Evolutionary conservation across 2,329 filamentous ascomycete genomes (phyloP), one percentile per base, ranked within the genome.

Genomic region (Calycina marina): DNA sequence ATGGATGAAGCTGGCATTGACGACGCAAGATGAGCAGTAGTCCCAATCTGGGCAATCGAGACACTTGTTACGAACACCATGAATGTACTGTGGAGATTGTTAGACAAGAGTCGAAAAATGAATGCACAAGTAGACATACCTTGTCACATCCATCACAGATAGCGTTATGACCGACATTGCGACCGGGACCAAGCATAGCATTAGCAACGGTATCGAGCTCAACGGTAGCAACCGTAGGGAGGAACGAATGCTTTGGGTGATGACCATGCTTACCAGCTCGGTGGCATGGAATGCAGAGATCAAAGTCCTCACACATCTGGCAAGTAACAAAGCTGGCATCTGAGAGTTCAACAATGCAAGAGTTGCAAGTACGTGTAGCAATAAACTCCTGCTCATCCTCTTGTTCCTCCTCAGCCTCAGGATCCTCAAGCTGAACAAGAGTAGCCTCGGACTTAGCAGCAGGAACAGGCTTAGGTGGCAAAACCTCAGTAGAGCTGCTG

Each of bases 41-140:
- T 98, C 90, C 80, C 84, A 98, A 56, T 98, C 90, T 26, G 92
- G 90, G 63, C 90, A 98, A 54, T 84, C 77, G 42, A 96, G 66
- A 56, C 90, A 98, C 67, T 98, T 98, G 70, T 96, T 79, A 46
- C 90, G 88, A 36, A 93, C 68, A 46, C 90, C 92, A 46, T 69
- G 66, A 49, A 98, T 90, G 55, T 73, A 75, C 67, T n/a, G n/a
- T n/a, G n/a, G n/a, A n/a, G n/a, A n/a, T n/a, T n/a, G n/a, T n/a
- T n/a, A n/a, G n/a, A n/a, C n/a, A n/a, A n/a, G n/a, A n/a, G n/a
- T n/a, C n/a, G n/a, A n/a, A n/a, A n/a, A n/a, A n/a, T n/a, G n/a
- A n/a, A n/a, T n/a, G n/a, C n/a, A 18, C 35, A 55, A 68, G 66
- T 56, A n/a, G n/a, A n/a, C n/a, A n/a, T n/a, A n/a, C n/a, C n/a